These are phyloP conservation scores for Leptosphaerulina australis DNA, from an alignment of 2,329 filamentous ascomycete genomes.

Conservation along the genomic window DNA sequence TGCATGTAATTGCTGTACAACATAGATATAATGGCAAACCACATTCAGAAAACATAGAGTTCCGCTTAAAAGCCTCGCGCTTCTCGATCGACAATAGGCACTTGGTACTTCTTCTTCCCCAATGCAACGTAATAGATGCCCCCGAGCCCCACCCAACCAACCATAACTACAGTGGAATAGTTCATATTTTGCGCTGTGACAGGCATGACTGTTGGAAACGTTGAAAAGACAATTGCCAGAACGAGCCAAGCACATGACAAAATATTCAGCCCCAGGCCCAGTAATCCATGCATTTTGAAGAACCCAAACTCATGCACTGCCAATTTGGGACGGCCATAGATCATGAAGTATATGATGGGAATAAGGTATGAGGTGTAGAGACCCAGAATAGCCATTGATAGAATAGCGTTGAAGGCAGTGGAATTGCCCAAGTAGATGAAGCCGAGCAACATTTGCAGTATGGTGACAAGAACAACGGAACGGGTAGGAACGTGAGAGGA, in stretches of 20 bases:
- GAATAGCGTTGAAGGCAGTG: constrained; percentile 52
- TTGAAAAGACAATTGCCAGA: constrained; percentile 55
- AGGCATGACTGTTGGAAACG: constrained; percentile 51
- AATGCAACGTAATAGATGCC: constrained; percentile 42
- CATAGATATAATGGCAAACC: background rate
- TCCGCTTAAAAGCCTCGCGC: constrained; percentile 20
- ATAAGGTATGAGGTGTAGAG: constrained; percentile 55
- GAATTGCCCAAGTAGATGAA: constrained; percentile 53
- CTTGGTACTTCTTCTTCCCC: constrained; percentile 35
- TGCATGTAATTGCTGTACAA: background rate
- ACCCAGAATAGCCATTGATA: constrained; percentile 53
- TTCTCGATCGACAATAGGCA: constrained; percentile 29
- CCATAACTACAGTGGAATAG: constrained; percentile 54
- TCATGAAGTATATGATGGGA: constrained; percentile 49
- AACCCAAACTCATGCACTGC: constrained; percentile 18
- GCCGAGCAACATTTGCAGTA: constrained; percentile 37
- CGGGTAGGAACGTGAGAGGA: constrained; percentile 45
- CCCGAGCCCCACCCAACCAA: constrained; percentile 49
- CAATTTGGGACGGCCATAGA: constrained; percentile 43
- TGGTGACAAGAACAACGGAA: constrained; percentile 35
- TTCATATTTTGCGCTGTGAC: constrained; percentile 56
- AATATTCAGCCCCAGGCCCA: constrained; percentile 50
- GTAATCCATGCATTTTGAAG: constrained; percentile 37
- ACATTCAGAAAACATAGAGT: background rate
- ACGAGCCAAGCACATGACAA: constrained; percentile 54